A percentile compares a stretch with the other conserved stretches of the same genome.
phyloP scores from a whole-genome alignment of 371 early-diverging fungal species.

The Circinella umbellata region DNA sequence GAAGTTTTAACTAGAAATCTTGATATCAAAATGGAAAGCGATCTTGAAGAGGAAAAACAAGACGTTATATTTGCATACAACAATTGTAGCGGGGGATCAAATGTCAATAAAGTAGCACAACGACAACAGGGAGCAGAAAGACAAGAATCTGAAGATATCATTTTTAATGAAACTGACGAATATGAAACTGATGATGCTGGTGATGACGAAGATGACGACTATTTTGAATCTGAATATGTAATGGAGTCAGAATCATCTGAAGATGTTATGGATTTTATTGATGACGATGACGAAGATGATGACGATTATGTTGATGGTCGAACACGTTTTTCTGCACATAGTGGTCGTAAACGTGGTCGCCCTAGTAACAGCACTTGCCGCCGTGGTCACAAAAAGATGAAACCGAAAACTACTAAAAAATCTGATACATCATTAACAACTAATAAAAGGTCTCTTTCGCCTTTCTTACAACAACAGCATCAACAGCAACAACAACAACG shows the following conservation, averaged over 20 bases:
- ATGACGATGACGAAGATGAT: conserved; percentile 15
- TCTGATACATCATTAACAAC: background rate
- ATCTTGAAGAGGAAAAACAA: too few species aligned
- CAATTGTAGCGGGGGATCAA: too few species aligned
- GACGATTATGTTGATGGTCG: background rate
- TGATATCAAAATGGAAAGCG: too few species aligned
- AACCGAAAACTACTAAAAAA: too few species aligned
- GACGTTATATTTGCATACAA: too few species aligned
- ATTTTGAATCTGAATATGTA: conserved; percentile 3
- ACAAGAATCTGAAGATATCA: too few species aligned
- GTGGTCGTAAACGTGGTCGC: background rate
- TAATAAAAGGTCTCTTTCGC: background rate
- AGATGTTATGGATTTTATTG: conserved; percentile 8
- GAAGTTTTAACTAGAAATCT: too few species aligned
- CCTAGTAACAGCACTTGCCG: conserved; percentile 3
- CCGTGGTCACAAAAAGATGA: too few species aligned
- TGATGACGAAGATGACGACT: conserved; percentile 15
- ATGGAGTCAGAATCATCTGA: background rate
- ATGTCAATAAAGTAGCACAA: too few species aligned
- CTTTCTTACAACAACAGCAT: background rate
- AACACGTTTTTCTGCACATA: too few species aligned
- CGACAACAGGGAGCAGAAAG: too few species aligned
- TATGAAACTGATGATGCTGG: conserved; percentile 5
- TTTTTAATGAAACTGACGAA: background rate
- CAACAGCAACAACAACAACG: conserved; percentile 4